Percentiles rank a stretch among this genome's conserved stretches.
phyloP scores from a whole-genome alignment of 2,329 filamentous ascomycete genomes.

The Herpotrichia juniperi region DNA sequence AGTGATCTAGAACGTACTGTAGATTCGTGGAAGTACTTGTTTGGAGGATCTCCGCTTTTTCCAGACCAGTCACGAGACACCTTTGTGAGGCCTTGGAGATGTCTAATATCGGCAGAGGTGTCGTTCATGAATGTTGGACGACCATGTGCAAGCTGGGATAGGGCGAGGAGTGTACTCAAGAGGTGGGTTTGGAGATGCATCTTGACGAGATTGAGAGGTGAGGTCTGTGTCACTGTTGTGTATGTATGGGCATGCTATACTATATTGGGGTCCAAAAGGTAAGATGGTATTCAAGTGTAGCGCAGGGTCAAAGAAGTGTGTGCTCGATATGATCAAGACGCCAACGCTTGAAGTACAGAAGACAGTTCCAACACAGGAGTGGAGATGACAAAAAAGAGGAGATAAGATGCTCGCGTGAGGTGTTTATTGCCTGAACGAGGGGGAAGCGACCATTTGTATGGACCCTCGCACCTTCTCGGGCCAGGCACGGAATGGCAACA shows the following conservation, averaged over 20 bases:
- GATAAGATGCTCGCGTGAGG: not conserved
- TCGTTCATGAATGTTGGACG: slow-evolving; percentile 7
- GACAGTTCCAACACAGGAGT: not conserved
- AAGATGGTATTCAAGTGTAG: not conserved
- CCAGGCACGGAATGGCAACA: not conserved
- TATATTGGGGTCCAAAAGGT: not conserved
- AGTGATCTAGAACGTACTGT: slow-evolving; percentile 19
- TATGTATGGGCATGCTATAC: not conserved
- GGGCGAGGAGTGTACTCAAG: slow-evolving; percentile 1
- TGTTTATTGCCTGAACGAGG: not conserved
- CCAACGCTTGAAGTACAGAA: not conserved
- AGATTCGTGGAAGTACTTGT: slow-evolving; percentile 45
- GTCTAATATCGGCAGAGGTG: slow-evolving; percentile 17
- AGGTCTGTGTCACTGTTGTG: not conserved
- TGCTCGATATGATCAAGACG: not conserved
- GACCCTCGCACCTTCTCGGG: not conserved
- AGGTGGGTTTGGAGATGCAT: slow-evolving; percentile 2
- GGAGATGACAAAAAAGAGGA: no score
- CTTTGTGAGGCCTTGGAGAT: slow-evolving; percentile 24
- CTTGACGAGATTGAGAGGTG: not conserved
- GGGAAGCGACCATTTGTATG: not conserved
- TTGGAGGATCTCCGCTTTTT: slow-evolving; percentile 18
- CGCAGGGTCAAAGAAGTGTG: no score
- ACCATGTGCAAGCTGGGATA: slow-evolving; percentile 4
- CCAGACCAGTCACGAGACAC: slow-evolving; percentile 24